These are phyloP conservation scores for Sedum album DNA, from an alignment of 164 flowering plant species.

Conservation along the genomic window DNA sequence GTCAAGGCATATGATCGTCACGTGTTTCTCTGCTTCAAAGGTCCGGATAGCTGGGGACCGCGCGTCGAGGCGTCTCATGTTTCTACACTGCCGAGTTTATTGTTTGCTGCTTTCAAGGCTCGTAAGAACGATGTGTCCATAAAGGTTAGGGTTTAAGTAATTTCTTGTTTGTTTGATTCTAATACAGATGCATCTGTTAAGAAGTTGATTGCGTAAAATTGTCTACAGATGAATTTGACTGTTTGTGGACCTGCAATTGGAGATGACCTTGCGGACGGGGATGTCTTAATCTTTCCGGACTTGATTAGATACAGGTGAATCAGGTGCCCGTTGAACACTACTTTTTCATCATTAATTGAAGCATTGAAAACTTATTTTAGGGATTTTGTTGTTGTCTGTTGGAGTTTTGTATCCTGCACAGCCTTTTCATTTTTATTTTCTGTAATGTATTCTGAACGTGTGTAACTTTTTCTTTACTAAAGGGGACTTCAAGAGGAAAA, in stretches of 20 bases:
- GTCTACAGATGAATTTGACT: conserved; percentile 27
- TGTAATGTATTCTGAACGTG: too few relatives aligned
- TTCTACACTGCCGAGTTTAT: conserved; percentile 37
- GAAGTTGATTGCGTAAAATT: background rate
- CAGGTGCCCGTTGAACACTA: background rate
- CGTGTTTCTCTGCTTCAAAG: conserved; percentile 72
- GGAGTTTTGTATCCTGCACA: background rate
- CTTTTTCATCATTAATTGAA: too few relatives aligned
- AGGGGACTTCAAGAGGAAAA: conserved; percentile 64
- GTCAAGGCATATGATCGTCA: conserved; percentile 70
- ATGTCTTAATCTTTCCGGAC: conserved; percentile 76
- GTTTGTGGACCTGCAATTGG: conserved; percentile 56
- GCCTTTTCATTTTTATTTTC: too few relatives aligned
- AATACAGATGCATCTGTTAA: conserved; percentile 1
- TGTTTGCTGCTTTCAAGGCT: conserved; percentile 37
- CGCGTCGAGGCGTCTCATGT: conserved; percentile 56
- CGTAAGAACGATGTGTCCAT: conserved; percentile 42
- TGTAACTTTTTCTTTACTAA: conserved; percentile 9
- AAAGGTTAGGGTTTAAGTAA: conserved; percentile 34
- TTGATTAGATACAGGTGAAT: conserved; percentile 77
- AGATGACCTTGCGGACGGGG: conserved; percentile 50
- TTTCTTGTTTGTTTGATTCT: background rate
- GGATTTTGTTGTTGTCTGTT: too few relatives aligned
- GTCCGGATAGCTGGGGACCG: conserved; percentile 54
- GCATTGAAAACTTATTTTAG: too few relatives aligned